Base-by-base conservation (phyloP, 805 yeast species). In the Nakazawaea anatomiae region DNA sequence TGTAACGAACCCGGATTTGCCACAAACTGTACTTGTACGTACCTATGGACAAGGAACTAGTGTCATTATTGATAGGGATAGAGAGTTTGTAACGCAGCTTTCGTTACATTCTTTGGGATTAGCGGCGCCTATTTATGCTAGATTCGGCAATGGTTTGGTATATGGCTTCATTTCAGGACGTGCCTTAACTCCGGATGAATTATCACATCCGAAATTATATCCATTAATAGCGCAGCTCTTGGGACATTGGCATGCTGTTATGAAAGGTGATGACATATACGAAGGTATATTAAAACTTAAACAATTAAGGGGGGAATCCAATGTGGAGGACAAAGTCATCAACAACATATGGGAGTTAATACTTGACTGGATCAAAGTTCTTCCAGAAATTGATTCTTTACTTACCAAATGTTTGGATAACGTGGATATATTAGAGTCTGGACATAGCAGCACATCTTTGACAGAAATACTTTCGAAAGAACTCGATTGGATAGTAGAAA, bases 31-130 rank as follows among this genome's bases (percentile, higher is more conserved):
- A 0, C 71, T 86, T 14, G 82, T 86, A 50, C 70, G 94, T 52
- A 83, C 87, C 0, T 86, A 87, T 57, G 94, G 94, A 7, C 76
- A 79, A 51, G 90, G 90, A 10, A 86, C 94, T 1, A 77, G 75
- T 50, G 68, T 82, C 38, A 85, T 86, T 47, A 86, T 86, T 35
- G 90, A 87, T 64, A 70, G 94, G 55, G 83, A 83, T 56, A 69
- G 90, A 38, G 94, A 86, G 61, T 83, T 81, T 60, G 83, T 84
- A 18, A 83, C 87, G 51, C 92, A 86, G 61, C 61, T 82, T 46
- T 77, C 81, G 48, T 72, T 87, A 47, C 75, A 82, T 57, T 73
- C 83, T 3, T 69, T 81, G 42, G 70, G 72, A 3, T 72, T 86
- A 54, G 92, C 92, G 0, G 89, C 94, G 1, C 74, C 83, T 0